Evolutionary conservation across 169 alveolate species (phyloP).

Genomic region (Perkinsus olseni): DNA sequence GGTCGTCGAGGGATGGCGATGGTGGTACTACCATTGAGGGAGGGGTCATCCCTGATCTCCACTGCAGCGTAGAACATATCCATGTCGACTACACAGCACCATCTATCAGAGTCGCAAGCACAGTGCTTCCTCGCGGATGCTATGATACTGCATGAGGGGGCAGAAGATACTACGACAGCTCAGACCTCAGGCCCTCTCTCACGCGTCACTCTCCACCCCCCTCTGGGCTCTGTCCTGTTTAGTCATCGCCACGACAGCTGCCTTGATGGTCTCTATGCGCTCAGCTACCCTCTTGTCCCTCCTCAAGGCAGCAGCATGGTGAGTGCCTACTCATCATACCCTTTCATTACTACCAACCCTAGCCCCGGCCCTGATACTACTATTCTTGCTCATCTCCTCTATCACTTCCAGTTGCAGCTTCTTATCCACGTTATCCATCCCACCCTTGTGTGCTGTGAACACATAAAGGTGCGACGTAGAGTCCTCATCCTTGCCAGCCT

Average conservation of each 20-base stretch:
- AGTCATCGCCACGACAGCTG: background rate
- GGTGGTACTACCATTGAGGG: slow-evolving; percentile 37
- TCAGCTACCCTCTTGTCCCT: background rate
- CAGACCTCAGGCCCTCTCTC: background rate
- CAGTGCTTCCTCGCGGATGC: background rate
- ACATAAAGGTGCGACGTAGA: background rate
- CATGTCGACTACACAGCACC: slow-evolving; percentile 53
- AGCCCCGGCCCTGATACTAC: background rate
- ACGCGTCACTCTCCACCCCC: background rate
- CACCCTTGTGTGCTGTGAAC: background rate
- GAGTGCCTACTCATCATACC: background rate
- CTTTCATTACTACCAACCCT: background rate
- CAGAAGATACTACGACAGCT: too few species aligned
- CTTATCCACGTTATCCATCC: background rate
- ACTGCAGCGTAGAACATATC: slow-evolving; percentile 81
- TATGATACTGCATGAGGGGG: background rate
- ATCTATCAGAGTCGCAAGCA: background rate
- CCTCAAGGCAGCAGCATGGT: background rate
- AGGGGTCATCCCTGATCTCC: slow-evolving; percentile 68
- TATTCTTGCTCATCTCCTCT: background rate
- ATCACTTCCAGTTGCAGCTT: background rate
- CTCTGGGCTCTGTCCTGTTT: background rate
- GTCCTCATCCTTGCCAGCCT: background rate
- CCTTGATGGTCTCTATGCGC: background rate
- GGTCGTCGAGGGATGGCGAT: background rate